Percentiles rank a stretch among this genome's conserved stretches.
phyloP scores from a whole-genome alignment of 768 basidiomycete species.

The Mycena polygramma region DNA sequence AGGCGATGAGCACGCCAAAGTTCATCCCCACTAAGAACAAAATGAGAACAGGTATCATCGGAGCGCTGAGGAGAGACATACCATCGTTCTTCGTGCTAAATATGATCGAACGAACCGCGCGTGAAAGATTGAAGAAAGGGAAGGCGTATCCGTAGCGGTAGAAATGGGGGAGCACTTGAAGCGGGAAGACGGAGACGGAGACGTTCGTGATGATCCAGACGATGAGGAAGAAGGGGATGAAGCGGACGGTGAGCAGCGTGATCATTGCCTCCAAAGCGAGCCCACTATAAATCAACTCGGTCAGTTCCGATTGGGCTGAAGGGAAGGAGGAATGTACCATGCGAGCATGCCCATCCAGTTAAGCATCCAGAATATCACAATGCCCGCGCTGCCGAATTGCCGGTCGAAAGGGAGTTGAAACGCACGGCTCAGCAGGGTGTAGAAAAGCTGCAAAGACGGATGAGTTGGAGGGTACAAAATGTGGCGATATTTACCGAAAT shows the following conservation, averaged over 20 bases:
- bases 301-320: neutral
- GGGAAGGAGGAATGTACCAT: constrained; percentile 50
- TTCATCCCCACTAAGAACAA: constrained; percentile 65
- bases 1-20: constrained; percentile 70
- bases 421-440: neutral
- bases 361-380: constrained; percentile 78
- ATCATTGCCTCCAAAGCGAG: constrained; percentile 71
- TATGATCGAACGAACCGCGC: constrained; percentile 68
- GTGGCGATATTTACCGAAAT: constrained; percentile 44
- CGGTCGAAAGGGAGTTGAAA: constrained; percentile 66
- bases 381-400: constrained; percentile 64
- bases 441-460: neutral
- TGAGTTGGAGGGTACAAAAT: neutral
- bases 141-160: constrained; percentile 77
- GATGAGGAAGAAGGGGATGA: constrained; percentile 73
- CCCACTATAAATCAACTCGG: constrained; percentile 53
- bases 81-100: constrained; percentile 74
- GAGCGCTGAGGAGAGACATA: constrained; percentile 42
- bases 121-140: constrained; percentile 80
- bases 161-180: constrained; percentile 66
- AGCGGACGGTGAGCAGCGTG: constrained; percentile 64
- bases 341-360: constrained; percentile 70
- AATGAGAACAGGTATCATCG: neutral
- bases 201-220: constrained; percentile 76
- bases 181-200: constrained; percentile 67